These are phyloP conservation scores for Hagleromyces aurorensis DNA, from an alignment of 805 yeast species.

Conservation along the genomic window DNA sequence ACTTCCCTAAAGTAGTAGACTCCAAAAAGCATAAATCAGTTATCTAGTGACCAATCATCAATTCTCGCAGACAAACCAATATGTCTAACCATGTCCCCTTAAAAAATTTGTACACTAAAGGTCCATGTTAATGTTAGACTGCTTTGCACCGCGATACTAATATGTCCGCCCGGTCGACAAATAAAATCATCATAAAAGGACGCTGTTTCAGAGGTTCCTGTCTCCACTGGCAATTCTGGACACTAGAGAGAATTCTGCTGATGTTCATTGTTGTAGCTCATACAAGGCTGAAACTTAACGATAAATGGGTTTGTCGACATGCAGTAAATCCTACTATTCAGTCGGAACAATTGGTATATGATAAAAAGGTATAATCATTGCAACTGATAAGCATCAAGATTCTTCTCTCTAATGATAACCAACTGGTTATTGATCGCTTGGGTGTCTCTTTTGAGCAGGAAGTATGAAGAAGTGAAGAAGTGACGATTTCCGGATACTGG, in stretches of 20 bases:
- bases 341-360: slow-evolving; percentile 37
- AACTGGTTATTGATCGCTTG: too few relatives aligned
- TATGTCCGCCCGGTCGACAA: slow-evolving; percentile 46
- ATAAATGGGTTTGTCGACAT: slow-evolving; percentile 37
- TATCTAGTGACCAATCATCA: slow-evolving; percentile 37
- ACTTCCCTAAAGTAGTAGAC: too few relatives aligned
- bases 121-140: slow-evolving; percentile 19
- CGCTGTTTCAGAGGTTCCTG: too few relatives aligned
- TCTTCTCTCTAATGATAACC: too few relatives aligned
- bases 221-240: too few relatives aligned
- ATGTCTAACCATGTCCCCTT: slow-evolving; percentile 21
- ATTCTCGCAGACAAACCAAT: slow-evolving; percentile 24
- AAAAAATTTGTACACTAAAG: slow-evolving; percentile 33
- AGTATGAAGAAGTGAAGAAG: too few relatives aligned
- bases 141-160: slow-evolving; percentile 28
- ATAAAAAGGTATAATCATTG: slow-evolving; percentile 24
- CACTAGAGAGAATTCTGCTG: too few relatives aligned
- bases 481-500: too few relatives aligned
- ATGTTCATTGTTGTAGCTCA: too few relatives aligned
- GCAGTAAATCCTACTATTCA: slow-evolving; percentile 31
- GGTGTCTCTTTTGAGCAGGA: too few relatives aligned
- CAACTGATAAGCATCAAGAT: too few relatives aligned
- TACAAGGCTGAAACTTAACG: slow-evolving; percentile 45
- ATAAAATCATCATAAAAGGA: slow-evolving; percentile 30
- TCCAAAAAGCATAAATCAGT: slow-evolving; percentile 22